phyloP scores from a whole-genome alignment of 2,329 filamentous ascomycete genomes.

The Bipolaris sorokiniana region DNA sequence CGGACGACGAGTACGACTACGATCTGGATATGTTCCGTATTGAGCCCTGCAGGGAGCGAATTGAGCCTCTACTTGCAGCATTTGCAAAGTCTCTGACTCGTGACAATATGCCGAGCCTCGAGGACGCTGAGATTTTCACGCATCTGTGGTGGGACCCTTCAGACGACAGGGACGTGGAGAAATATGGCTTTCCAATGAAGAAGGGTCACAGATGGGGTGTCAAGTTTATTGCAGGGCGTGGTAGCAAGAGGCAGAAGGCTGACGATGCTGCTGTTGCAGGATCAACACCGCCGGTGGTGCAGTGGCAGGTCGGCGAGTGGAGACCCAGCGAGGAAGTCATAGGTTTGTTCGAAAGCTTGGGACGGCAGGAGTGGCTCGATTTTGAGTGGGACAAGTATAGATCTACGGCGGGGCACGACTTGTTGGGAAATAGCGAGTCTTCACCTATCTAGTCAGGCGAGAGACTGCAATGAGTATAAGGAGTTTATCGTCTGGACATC shows the following conservation, averaged over 20 bases:
- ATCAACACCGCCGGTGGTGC: slow-evolving; percentile 14
- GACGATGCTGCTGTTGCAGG: slow-evolving; percentile 6
- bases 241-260: background rate
- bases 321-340: slow-evolving; percentile 17
- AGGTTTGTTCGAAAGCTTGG: slow-evolving; percentile 17
- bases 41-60: slow-evolving; percentile 18
- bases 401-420: background rate
- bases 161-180: slow-evolving; percentile 11
- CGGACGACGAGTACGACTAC: slow-evolving; percentile 7
- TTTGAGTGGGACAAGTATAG: slow-evolving; percentile 14
- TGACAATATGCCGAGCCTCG: slow-evolving; percentile 18
- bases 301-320: slow-evolving; percentile 22
- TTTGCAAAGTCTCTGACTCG: slow-evolving; percentile 15
- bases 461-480: background rate
- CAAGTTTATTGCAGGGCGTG: slow-evolving; percentile 16
- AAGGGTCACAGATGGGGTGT: slow-evolving; percentile 20
- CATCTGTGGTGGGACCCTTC: slow-evolving; percentile 13
- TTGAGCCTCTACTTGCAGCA: slow-evolving; percentile 19
- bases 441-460: slow-evolving; percentile 3
- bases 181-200: slow-evolving; percentile 10
- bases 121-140: slow-evolving; percentile 20
- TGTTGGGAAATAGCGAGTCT: slow-evolving; percentile 15
- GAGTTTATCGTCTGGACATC: too few relatives aligned
- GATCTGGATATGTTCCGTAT: slow-evolving; percentile 18
- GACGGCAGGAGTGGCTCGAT: slow-evolving; percentile 19